Conservation (phyloP, 202 grass and related monocot species). For the Musa balbisiana region DNA sequence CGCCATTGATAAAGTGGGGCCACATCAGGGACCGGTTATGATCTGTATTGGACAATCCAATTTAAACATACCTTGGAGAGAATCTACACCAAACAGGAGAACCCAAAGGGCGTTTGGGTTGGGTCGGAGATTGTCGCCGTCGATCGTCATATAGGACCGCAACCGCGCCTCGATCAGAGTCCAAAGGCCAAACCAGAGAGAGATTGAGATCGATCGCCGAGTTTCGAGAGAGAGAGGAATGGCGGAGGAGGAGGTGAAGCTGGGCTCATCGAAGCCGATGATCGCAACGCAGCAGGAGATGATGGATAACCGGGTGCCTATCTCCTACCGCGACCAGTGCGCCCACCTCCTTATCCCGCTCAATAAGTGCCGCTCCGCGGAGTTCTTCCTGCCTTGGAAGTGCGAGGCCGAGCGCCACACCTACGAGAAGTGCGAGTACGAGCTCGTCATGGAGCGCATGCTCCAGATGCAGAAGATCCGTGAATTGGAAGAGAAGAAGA, state of each 20-base stretch:
- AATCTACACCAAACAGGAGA: background rate
- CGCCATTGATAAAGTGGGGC: background rate
- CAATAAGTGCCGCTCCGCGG: constrained; percentile 82
- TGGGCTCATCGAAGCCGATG: constrained; percentile 84
- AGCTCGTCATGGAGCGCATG: constrained; percentile 99
- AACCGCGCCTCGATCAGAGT: background rate
- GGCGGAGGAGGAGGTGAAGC: constrained; percentile 59
- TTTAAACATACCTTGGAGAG: background rate
- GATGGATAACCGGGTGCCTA: constrained; percentile 61
- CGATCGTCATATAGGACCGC: too few species aligned
- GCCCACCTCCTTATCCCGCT: constrained; percentile 97
- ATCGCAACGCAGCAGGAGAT: constrained; percentile 89
- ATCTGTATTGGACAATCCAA: background rate
- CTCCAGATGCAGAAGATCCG: constrained; percentile 98
- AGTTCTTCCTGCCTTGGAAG: constrained; percentile 95
- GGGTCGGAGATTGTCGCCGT: too few species aligned
- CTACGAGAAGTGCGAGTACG: constrained; percentile 99
- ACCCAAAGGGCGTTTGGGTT: too few species aligned
- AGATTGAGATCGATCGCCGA: background rate
- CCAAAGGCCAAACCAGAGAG: background rate
- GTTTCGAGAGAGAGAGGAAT: background rate
- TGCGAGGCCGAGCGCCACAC: constrained; percentile 90
- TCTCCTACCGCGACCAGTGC: constrained; percentile 97
- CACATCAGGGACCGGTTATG: background rate
- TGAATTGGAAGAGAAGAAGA: constrained; percentile 44